Conservation (phyloP, 2,329 filamentous ascomycete species). For the Colletotrichum sp. region DNA sequence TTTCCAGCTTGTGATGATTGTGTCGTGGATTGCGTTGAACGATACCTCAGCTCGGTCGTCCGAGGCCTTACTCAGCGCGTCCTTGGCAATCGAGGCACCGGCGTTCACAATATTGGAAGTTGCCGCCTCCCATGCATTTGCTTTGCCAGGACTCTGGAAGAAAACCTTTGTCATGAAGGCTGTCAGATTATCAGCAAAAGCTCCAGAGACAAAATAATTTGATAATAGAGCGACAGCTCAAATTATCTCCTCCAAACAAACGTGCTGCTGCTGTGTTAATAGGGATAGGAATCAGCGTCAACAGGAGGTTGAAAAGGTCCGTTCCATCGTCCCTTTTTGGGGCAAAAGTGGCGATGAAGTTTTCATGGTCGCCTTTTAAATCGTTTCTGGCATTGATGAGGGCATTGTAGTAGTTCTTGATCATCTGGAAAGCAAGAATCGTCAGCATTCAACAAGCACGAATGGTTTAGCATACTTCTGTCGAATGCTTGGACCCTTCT, state of each 20-base stretch:
- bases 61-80: background rate
- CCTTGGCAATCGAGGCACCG: background rate
- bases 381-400: background rate
- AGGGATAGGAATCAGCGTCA: background rate
- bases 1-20: background rate
- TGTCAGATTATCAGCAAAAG: background rate
- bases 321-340: background rate
- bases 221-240: too few species aligned
- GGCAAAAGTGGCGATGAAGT: background rate
- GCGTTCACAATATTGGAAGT: background rate
- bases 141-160: background rate
- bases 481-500: background rate
- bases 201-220: background rate
- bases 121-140: background rate
- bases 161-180: background rate
- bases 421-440: background rate
- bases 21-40: background rate
- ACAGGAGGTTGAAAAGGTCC: background rate
- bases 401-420: background rate
- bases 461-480: background rate
- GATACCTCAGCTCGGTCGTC: background rate
- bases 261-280: background rate
- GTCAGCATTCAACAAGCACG: background rate
- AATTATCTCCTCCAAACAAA: background rate
- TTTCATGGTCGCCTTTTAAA: background rate